Percentiles rank a stretch among this genome's conserved stretches.
Evolutionary conservation across 1,284 basidiomycete genomes (phyloP).

Genomic region (Boletus chippewaensis): DNA sequence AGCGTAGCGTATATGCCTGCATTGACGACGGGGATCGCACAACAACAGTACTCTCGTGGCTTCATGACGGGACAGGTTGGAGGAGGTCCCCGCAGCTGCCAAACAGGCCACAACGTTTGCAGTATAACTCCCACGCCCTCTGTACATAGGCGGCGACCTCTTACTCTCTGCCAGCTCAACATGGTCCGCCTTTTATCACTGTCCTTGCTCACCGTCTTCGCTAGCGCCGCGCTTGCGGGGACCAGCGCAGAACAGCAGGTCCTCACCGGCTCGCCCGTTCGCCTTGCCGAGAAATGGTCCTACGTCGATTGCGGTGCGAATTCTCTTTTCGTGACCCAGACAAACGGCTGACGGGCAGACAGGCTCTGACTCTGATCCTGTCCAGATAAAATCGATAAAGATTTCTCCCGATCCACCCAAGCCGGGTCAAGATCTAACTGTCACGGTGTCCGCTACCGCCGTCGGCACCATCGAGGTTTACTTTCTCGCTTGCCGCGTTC

Average conservation of each 20-base stretch:
- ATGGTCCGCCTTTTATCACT: conserved; percentile 43
- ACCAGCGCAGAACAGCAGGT: conserved; percentile 37
- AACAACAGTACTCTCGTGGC: conserved; percentile 71
- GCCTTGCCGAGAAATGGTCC: conserved; percentile 42
- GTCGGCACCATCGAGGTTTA: conserved; percentile 59
- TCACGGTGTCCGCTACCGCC: conserved; percentile 65
- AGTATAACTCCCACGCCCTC: conserved; percentile 19
- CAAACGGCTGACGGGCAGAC: conserved; percentile 10
- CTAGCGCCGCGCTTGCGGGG: conserved; percentile 31
- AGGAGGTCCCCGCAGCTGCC: not conserved
- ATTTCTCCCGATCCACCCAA: conserved; percentile 78
- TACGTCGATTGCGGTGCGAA: conserved; percentile 55
- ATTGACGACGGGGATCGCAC: conserved; percentile 82
- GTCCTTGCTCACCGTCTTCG: conserved; percentile 34
- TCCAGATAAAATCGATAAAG: conserved; percentile 60
- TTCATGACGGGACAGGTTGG: conserved; percentile 38
- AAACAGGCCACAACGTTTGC: conserved; percentile 3
- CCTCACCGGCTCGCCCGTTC: conserved; percentile 33
- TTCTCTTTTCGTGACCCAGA: not conserved
- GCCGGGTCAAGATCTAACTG: conserved; percentile 77
- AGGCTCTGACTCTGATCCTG: conserved; percentile 45
- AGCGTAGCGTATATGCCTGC: conserved; percentile 80
- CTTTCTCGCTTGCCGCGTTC: not conserved
- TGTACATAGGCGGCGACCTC: conserved; percentile 2
- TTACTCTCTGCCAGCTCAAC: not conserved